Conservation (phyloP, 768 basidiomycete species). For the Lactarius tabidus region DNA sequence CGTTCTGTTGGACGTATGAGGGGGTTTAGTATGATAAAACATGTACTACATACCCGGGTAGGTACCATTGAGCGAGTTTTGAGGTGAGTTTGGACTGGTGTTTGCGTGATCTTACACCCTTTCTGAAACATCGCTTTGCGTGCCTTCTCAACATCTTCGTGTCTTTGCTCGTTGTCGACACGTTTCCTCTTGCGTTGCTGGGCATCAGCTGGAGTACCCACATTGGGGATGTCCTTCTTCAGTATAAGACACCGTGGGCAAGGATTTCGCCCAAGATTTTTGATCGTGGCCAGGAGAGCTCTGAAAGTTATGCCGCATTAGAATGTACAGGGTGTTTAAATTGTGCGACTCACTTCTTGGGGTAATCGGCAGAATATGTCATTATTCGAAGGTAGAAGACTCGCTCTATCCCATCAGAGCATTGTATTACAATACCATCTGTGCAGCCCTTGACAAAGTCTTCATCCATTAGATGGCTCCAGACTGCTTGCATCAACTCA, state of each 20-base stretch:
- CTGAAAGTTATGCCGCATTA: too few species aligned
- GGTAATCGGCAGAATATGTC: slow-evolving; percentile 29
- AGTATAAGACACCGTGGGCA: too few species aligned
- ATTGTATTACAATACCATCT: slow-evolving; percentile 4
- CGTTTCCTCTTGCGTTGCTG: too few species aligned
- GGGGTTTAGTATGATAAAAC: neutral
- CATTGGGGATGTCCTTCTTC: too few species aligned
- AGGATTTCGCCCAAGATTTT: too few species aligned
- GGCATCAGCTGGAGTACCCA: too few species aligned
- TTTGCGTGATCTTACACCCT: rapidly evolving
- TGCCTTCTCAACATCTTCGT: neutral
- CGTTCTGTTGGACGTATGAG: neutral
- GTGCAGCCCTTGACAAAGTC: slow-evolving; percentile 28
- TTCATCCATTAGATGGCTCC: slow-evolving; percentile 25
- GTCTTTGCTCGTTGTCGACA: too few species aligned
- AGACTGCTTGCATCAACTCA: slow-evolving; percentile 28
- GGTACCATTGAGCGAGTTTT: neutral
- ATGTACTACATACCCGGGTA: neutral
- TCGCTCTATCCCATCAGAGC: slow-evolving; percentile 27
- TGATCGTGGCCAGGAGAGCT: slow-evolving; percentile 24
- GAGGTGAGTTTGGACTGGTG: neutral
- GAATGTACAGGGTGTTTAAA: too few species aligned
- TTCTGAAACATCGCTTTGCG: neutral
- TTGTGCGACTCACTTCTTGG: slow-evolving; percentile 29
- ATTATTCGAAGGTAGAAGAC: slow-evolving; percentile 29